A percentile compares a stretch with the other conserved stretches of the same genome.
Evolutionary conservation across 345 rosid species (phyloP).

Genomic region (Salix purpurea): DNA sequence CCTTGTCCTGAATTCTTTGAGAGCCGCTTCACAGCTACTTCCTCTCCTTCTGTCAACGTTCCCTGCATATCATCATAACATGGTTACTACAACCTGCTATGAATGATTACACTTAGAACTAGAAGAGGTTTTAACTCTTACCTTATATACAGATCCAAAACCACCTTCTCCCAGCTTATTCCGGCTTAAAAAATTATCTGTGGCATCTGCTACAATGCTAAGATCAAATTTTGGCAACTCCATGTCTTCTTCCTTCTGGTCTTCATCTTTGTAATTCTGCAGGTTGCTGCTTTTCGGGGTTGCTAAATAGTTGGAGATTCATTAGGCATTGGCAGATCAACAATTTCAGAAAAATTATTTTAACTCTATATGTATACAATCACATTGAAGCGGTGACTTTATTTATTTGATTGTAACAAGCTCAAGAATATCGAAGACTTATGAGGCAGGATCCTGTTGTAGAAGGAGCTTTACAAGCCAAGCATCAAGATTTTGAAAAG

Average conservation of each 20-base stretch:
- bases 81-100: too few relatives aligned
- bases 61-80: conserved; percentile 20
- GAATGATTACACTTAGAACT: background rate
- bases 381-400: too few relatives aligned
- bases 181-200: conserved; percentile 16
- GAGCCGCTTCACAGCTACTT: conserved; percentile 33
- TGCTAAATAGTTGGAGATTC: background rate
- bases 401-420: background rate
- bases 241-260: conserved; percentile 14
- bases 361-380: too few relatives aligned
- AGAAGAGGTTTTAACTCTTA: background rate
- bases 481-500: background rate
- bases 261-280: background rate
- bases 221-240: conserved; percentile 9
- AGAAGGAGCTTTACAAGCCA: background rate
- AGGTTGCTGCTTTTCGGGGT: background rate
- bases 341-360: background rate
- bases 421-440: background rate
- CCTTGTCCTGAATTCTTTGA: conserved; percentile 34
- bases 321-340: background rate
- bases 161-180: conserved; percentile 16
- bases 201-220: conserved; percentile 10
- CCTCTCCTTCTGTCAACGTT: conserved; percentile 22
- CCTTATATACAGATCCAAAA: conserved; percentile 27
- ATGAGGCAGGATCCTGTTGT: background rate